A percentile compares a stretch with the other conserved stretches of the same genome.
phyloP scores from a whole-genome alignment of 169 alveolate species.

The Cryptosporidium andersoni region DNA sequence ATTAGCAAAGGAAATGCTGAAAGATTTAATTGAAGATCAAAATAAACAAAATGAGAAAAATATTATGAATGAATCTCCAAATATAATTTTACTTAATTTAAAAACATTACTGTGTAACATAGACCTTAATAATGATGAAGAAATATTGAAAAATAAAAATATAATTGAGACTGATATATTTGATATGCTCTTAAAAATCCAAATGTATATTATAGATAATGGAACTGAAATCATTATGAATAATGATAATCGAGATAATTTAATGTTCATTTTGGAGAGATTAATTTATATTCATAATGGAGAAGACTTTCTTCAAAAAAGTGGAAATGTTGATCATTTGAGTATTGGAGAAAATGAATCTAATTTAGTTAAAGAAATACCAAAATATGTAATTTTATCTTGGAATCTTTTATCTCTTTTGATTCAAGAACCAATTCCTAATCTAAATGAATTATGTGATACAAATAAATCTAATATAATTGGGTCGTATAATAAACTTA shows the following conservation, averaged over 20 bases:
- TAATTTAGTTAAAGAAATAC: neutral
- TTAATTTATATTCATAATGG: neutral
- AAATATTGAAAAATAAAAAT: neutral
- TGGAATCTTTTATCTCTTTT: conserved; percentile 19
- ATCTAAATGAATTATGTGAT: neutral
- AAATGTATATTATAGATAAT: conserved; percentile 13
- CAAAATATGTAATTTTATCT: conserved; percentile 4
- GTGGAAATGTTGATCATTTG: neutral
- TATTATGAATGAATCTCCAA: conserved; percentile 14
- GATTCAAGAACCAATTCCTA: conserved; percentile 10
- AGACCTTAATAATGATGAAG: neutral
- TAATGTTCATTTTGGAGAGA: conserved; percentile 7
- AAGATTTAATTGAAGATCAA: neutral
- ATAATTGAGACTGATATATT: neutral
- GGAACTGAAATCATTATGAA: conserved; percentile 22
- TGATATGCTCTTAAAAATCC: neutral
- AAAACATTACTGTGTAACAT: neutral
- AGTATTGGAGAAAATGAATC: neutral
- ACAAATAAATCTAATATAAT: no score
- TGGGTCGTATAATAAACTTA: no score
- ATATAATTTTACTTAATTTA: conserved; percentile 14
- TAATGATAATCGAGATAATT: neutral
- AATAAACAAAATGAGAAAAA: neutral
- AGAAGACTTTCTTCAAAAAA: no score
- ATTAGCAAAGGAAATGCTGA: conserved; percentile 4